These are phyloP conservation scores for Sclerotinia borealis DNA, from an alignment of 2,329 filamentous ascomycete species.

Conservation along the genomic window DNA sequence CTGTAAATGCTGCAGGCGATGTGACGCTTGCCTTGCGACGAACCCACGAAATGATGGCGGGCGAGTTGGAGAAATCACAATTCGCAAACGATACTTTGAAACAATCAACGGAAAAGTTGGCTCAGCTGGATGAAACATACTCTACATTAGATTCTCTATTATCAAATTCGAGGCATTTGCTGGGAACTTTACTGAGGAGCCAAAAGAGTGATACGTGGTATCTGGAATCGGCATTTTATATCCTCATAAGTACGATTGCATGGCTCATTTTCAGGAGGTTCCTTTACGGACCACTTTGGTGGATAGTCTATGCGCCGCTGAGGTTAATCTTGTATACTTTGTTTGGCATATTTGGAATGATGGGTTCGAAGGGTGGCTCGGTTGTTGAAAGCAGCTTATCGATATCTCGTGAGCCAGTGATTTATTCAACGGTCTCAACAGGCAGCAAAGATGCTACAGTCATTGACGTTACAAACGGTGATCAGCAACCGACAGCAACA, in stretches of 20 bases:
- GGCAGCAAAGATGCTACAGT: background rate
- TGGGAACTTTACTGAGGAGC: constrained; percentile 72
- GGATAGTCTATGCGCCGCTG: constrained; percentile 80
- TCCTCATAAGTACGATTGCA: constrained; percentile 67
- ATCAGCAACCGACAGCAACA: background rate
- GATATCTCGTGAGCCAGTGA: constrained; percentile 14
- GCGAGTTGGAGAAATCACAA: constrained; percentile 76
- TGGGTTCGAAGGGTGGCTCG: constrained; percentile 20
- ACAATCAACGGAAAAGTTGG: constrained; percentile 77
- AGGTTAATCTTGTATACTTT: constrained; percentile 56
- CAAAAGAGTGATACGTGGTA: constrained; percentile 99
- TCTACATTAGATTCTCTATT: constrained; percentile 72
- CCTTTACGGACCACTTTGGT: constrained; percentile 85
- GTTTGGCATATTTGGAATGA: constrained; percentile 47
- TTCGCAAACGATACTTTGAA: constrained; percentile 87
- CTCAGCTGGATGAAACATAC: constrained; percentile 75
- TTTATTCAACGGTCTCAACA: constrained; percentile 16
- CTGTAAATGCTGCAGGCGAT: constrained; percentile 70
- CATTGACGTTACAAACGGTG: background rate
- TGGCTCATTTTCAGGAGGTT: constrained; percentile 85
- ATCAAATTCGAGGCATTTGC: constrained; percentile 64
- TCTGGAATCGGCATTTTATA: constrained; percentile 79
- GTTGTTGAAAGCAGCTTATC: constrained; percentile 12
- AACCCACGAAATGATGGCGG: constrained; percentile 80
- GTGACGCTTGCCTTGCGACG: constrained; percentile 78